These are phyloP conservation scores for Tubosaeta sp. DNA, from an alignment of 768 basidiomycete species.

Conservation along the genomic window DNA sequence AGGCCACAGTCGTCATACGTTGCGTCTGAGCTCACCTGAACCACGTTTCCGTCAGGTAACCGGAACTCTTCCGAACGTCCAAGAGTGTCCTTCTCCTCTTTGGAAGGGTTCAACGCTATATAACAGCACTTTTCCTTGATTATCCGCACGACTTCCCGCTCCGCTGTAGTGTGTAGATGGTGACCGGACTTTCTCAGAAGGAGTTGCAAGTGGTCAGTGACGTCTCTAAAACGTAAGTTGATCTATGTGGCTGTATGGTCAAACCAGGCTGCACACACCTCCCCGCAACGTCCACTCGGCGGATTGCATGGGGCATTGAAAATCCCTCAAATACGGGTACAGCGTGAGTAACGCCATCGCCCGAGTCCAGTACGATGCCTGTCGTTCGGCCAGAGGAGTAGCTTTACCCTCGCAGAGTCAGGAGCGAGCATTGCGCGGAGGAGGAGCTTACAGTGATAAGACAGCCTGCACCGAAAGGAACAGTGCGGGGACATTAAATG, in stretches of 20 bases:
- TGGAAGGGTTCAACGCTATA: conserved; percentile 84
- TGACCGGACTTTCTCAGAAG: conserved; percentile 92
- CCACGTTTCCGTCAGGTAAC: conserved; percentile 90
- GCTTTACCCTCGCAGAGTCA: conserved; percentile 40
- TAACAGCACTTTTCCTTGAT: conserved; percentile 99
- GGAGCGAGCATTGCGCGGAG: not conserved
- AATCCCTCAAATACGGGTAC: conserved; percentile 99
- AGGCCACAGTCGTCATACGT: conserved; percentile 10
- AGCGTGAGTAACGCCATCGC: conserved; percentile 97
- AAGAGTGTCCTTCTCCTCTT: conserved; percentile 89
- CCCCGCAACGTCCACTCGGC: conserved; percentile 94
- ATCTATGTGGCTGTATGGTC: not conserved
- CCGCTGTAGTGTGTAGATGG: conserved; percentile 93
- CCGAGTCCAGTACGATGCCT: conserved; percentile 98
- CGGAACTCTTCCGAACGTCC: conserved; percentile 84
- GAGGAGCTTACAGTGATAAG: conserved; percentile 74
- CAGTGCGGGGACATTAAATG: conserved; percentile 97
- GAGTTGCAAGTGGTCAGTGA: conserved; percentile 94
- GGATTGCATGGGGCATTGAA: conserved; percentile 98
- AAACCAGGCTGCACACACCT: conserved; percentile 45
- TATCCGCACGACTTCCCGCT: conserved; percentile 92
- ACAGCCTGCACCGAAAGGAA: conserved; percentile 98
- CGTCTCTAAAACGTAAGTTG: conserved; percentile 56
- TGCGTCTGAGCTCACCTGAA: conserved; percentile 58
- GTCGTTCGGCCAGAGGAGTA: conserved; percentile 98